Evolutionary conservation across 1,284 basidiomycete genomes (phyloP), one percentile per base, ranked within the genome.

Genomic region (Fomitiporia mediterranea): DNA sequence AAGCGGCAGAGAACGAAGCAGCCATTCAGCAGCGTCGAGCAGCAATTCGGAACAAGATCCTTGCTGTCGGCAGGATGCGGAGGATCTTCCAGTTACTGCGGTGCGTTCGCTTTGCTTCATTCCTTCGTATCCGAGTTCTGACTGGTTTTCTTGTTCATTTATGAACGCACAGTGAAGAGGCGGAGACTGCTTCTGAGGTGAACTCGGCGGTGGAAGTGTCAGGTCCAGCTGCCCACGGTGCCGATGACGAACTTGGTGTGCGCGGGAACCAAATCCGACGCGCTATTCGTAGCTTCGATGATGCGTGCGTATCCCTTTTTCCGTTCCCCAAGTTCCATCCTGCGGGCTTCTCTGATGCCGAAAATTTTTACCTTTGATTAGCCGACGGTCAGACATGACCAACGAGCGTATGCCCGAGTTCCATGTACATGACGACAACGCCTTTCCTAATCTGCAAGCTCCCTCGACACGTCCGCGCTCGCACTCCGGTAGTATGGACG

Each of bases 11-110:
- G 61, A 62, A 70, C 68, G 72, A 75, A 66, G 70, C 57, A 62
- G 81, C 77, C 59, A 65, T 72, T 42, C 70, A 68, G 43, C 69
- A 62, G 60, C 79, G 86, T 62, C 78, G 84, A 66, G 81, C 90
- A 64, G 80, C 86, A 62, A 98, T 99, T 78, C 98, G 94, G 79
- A 93, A 86, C 73, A 97, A 97, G 81, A 96, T 97, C 64, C 74
- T 95, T 61, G 93, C 91, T 1, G 84, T 97, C 38, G 94, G 94
- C n/a, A 81, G 86, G 67, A 94, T 98, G 92, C 91, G 92, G 60
- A 76, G 87, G 32, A 86, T 97, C 48, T 97, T 96, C 78, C 85
- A 91, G 55, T 76, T 96, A 53, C 75, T 98, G 39, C 86, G 93
- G 86, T 90, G 53, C 62, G 83, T 70, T 19, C 34, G 15, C n/a